Base-by-base conservation (phyloP, 2,329 filamentous ascomycete genomes). In the Neonectria magnoliae region DNA sequence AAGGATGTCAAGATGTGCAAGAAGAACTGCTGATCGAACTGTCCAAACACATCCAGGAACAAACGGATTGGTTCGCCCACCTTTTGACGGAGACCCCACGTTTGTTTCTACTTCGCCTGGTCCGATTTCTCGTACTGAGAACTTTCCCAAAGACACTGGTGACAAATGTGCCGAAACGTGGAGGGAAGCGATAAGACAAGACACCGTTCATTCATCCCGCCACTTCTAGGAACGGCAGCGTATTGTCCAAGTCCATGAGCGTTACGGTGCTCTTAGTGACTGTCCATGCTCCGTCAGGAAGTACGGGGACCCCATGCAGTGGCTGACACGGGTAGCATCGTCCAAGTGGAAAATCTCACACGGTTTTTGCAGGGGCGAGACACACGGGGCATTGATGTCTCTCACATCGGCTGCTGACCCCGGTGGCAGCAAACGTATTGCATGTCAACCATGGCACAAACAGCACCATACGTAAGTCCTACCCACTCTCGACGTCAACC, bases 301-400 rank as follows among this genome's bases (percentile, higher is more conserved):
- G 44, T 57, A 65, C 48, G 53, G 62, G 55, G 62, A 53, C 62
- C 44, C 62, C 62, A 48, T 62, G 54, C 25, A 58, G 41, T 55
- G 54, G 31, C 53, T 47, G 53, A 36, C 33, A 53, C 62, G 20
- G 47, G 48, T 61, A 51, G 29, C 52, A 65, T 63, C 48, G 33
- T 57, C 44, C 22, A 29, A 41, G 55, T 18, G 31, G 20, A 31
- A 60, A 51, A 48, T 31, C 41, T 36, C 38, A 62, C 60, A 61
- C 48, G 25, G 53, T 47, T 58, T 59, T 13, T 45, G 45, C 59
- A 59, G 36, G 59, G 59, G 59, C 50, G 47, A 48, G 47, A 62
- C 22, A 60, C 27, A 29, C 54, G 29, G 54, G 31, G 53, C 41
- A 52, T 16, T 38, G 47, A 42, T 29, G 48, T 22, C 48, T 20